Conservation (phyloP, 1,284 basidiomycete genomes). For the Apiotrichum sp. region DNA sequence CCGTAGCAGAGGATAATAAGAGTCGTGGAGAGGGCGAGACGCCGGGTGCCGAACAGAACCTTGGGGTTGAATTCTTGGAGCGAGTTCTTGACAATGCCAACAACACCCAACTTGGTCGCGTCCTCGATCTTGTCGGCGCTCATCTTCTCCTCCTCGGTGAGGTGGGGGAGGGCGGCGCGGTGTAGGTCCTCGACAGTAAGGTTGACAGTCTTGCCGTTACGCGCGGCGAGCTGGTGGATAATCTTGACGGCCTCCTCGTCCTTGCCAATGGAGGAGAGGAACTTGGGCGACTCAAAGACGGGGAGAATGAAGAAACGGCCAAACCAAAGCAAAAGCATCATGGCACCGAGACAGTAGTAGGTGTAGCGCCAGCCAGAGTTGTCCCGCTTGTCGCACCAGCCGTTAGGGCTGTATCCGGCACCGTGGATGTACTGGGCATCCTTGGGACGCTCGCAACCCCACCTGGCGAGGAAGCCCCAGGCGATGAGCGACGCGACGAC, state of each 20-base stretch:
- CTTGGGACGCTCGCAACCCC: conserved; percentile 13
- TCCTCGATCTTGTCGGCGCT: conserved; percentile 12
- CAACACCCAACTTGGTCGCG: conserved; percentile 24
- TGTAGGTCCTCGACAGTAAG: conserved; percentile 51
- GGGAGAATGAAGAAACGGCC: conserved; percentile 42
- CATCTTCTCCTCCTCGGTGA: conserved; percentile 20
- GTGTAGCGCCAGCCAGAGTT: conserved; percentile 63
- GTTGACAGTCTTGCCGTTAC: conserved; percentile 52
- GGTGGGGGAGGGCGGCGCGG: conserved; percentile 36
- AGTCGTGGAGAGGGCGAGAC: conserved; percentile 53
- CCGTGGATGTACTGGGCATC: too few species aligned
- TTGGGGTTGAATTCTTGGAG: conserved; percentile 51
- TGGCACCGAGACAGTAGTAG: conserved; percentile 51
- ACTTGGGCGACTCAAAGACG: conserved; percentile 60
- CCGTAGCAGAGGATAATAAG: conserved; percentile 56
- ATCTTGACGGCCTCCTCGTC: conserved; percentile 57
- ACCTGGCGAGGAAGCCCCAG: conserved; percentile 26
- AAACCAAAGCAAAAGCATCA: conserved; percentile 49
- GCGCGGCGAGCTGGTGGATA: conserved; percentile 49
- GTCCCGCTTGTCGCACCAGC: conserved; percentile 48
- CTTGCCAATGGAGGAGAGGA: conserved; percentile 54
- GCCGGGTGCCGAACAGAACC: conserved; percentile 53
- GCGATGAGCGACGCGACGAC: conserved; percentile 52
- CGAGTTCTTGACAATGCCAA: conserved; percentile 45
- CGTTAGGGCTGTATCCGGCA: conserved; percentile 2